Evolutionary conservation across 768 basidiomycete species (phyloP), one percentile per base, ranked within the genome.

Genomic region (Tricholoma saponaceum): DNA sequence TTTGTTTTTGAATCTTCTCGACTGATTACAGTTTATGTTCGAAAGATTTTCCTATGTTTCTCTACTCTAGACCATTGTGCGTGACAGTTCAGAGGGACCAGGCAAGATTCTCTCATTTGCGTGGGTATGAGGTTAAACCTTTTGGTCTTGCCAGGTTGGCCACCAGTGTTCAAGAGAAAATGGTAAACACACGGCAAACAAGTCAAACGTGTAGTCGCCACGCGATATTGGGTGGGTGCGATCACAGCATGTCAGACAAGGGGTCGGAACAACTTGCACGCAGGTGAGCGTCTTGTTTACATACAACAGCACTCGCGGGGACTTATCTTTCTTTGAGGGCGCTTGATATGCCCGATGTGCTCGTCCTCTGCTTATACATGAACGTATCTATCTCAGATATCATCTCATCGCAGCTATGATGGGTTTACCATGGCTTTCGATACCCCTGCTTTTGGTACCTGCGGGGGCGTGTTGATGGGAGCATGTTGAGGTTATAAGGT

Each of bases 401-500:
- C 26, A 30, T 54, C n/a, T 14, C 32, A 32, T 54, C 25, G 41
- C 41, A 26, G 52, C 12, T 22, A 10, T 54, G 26, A 44, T 44
- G 16, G 14, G 7, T 18, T 18, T 30, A 18, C 16, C 16, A 28
- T 30, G 12, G 25, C 46, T 47, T 47, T 26, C 25, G 25, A 18
- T n/a, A 32, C 18, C 26, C 5, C 12, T 12, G n/a, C 3, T 41
- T 46, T 46, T 13, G 14, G 33, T 23, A 18, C 9, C 23, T 39
- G 33, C 33, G 37, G 30, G 46, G 26, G 44, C 55, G 55, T 56
- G 55, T 56, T 56, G 55, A 56, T 56, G 55, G n/a, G 46, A 1
- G n/a, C 20, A 10, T 2, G 18, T 39, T 23, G 14, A 25, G 23
- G 37, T 53, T 53, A 53, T 53, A 39, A 37, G 35, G 52, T 37